Conservation (phyloP, 202 grass and related monocot genomes). For the Zizania palustris region DNA sequence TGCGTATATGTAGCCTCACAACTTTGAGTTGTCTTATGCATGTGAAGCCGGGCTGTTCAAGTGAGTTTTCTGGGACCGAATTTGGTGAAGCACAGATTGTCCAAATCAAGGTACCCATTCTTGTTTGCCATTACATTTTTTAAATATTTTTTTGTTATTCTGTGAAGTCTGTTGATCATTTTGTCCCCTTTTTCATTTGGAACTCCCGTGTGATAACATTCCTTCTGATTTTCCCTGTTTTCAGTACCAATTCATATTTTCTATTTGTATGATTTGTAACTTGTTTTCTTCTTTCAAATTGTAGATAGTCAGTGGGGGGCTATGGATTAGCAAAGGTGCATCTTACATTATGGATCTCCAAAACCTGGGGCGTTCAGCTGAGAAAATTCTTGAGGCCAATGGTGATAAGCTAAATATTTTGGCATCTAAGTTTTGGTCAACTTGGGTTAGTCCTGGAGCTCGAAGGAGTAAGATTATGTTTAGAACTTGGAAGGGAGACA, state of each 20-base stretch:
- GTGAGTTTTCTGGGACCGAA: conserved; percentile 79
- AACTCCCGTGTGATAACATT: conserved; percentile 6
- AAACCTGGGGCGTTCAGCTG: conserved; percentile 58
- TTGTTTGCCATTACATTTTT: not conserved
- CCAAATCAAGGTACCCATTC: conserved; percentile 83
- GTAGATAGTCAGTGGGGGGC: conserved; percentile 81
- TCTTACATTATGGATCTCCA: conserved; percentile 68
- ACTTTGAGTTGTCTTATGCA: conserved; percentile 42
- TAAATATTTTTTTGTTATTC: conserved; percentile 1
- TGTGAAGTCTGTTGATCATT: not conserved
- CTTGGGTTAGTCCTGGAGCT: conserved; percentile 87
- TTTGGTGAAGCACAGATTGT: conserved; percentile 93
- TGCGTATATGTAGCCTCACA: conserved; percentile 43
- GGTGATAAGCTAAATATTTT: conserved; percentile 79
- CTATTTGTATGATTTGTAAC: conserved; percentile 20
- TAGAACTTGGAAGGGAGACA: conserved; percentile 84
- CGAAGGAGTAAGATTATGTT: conserved; percentile 79
- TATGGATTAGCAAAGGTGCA: conserved; percentile 72
- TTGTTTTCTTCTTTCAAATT: conserved; percentile 24
- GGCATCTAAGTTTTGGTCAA: conserved; percentile 91
- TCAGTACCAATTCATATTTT: conserved; percentile 17
- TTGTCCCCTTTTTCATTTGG: not conserved
- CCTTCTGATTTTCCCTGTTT: not conserved
- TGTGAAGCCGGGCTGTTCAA: conserved; percentile 90
- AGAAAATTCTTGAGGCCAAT: conserved; percentile 72